A percentile compares a stretch with the other conserved stretches of the same genome.
Conservation (phyloP, 768 basidiomycete genomes). For the Trametopsis cervina region DNA sequence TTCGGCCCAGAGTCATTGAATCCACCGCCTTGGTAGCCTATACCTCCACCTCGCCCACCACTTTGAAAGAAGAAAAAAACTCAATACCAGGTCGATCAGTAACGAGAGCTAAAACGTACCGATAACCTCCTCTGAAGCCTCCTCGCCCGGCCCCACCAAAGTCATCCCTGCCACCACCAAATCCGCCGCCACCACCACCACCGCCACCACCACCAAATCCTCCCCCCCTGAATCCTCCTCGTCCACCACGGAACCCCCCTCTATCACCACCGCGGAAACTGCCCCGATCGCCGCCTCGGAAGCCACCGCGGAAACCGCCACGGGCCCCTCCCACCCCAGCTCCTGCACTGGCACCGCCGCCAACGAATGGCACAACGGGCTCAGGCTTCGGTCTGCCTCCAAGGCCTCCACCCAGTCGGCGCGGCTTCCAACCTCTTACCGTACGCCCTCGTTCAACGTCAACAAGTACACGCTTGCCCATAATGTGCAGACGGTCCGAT, state of each 20-base stretch:
- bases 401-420: slow-evolving; percentile 94
- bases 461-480: slow-evolving; percentile 93
- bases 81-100: not conserved
- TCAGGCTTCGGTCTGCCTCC: slow-evolving; percentile 93
- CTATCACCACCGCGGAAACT: slow-evolving; percentile 24
- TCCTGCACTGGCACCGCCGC: slow-evolving; percentile 38
- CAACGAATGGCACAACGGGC: slow-evolving; percentile 30
- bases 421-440: slow-evolving; percentile 97
- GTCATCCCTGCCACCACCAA: slow-evolving; percentile 27
- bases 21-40: slow-evolving; percentile 62
- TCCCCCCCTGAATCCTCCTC: slow-evolving; percentile 24
- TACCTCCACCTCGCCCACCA: slow-evolving; percentile 64
- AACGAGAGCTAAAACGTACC: slow-evolving; percentile 21
- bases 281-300: slow-evolving; percentile 25
- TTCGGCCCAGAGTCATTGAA: slow-evolving; percentile 36
- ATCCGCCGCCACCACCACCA: slow-evolving; percentile 27
- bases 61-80: not conserved
- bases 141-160: slow-evolving; percentile 35
- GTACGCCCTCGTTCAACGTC: slow-evolving; percentile 98
- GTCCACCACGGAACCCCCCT: slow-evolving; percentile 20
- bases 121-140: slow-evolving; percentile 29
- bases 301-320: slow-evolving; percentile 30
- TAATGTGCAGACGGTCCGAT: slow-evolving; percentile 92
- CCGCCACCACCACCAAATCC: slow-evolving; percentile 26
- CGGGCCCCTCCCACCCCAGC: slow-evolving; percentile 41